Evolutionary conservation across 2,329 filamentous ascomycete species (phyloP), one percentile per base, ranked within the genome.

Genomic region (Nannizziopsis barbatae): DNA sequence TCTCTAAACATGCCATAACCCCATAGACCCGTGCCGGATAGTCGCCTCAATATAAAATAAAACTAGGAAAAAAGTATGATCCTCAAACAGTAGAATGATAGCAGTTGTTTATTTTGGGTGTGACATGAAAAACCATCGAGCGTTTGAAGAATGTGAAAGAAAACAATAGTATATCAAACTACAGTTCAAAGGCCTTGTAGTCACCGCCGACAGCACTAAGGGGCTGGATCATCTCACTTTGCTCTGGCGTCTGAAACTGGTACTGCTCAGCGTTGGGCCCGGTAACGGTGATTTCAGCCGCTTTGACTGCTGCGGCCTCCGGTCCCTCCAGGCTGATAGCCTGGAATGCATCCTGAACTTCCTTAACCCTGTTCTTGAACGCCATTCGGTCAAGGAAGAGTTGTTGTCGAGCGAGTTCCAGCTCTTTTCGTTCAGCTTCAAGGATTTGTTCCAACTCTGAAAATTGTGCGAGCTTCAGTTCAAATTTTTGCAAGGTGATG

Each of bases 401-500:
- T 65, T 95, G 86, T 65, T 96, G 89, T 27, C 90, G 81, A 36
- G 86, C 86, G 50, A 89, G 80, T 67, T 98, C 92, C 17, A 98
- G 75, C 66, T 98, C 92, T 52, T 89, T 80, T 51, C 90, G 83
- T 71, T 98, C 92, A 5, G 89, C 87, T 58, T 93, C 85, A 44
- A 98, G 75, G 39, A 95, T 83, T 14, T 85, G 77, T 68, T 98
- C 92, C 77, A 98, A 89, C 65, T 98, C 92, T 59, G 86, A 84
- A 68, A 98, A 98, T 65, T 96, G 94, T 61, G 87, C 83, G 51
- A 98, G 76, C 70, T 98, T 98, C 58, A 96, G 73, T 68, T 96
- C 88, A 53, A 96, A 81, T 69, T 98, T 98, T 62, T 95, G 84
- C 31, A 96, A 74, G n/a, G 86, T 90, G 10, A 94, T 76, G 62